Percentiles rank a stretch among this genome's conserved stretches.
Conservation (phyloP, 257 asterid species). For the Linaria vulgaris region DNA sequence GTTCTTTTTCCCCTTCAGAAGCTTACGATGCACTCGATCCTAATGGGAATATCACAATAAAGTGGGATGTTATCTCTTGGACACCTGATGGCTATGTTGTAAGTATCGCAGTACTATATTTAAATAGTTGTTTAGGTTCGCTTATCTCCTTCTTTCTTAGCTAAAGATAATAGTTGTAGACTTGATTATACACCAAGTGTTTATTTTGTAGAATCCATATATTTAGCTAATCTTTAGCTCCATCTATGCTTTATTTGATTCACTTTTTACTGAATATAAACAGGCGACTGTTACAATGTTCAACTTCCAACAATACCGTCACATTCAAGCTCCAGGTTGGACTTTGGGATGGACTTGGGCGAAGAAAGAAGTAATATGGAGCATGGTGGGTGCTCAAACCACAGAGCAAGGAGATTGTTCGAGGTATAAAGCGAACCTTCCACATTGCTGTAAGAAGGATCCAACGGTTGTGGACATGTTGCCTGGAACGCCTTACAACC, state of each 20-base stretch:
- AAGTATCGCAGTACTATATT: constrained; percentile 30
- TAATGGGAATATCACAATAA: constrained; percentile 73
- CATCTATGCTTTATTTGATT: background rate
- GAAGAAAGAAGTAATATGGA: constrained; percentile 89
- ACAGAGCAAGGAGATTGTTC: constrained; percentile 97
- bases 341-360: constrained; percentile 96
- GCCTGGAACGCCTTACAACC: constrained; percentile 79
- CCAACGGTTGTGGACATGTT: constrained; percentile 61
- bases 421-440: constrained; percentile 47
- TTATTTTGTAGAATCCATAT: background rate
- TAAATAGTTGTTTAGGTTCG: too few species aligned
- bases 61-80: constrained; percentile 81
- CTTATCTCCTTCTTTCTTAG: too few species aligned
- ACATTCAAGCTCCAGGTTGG: constrained; percentile 95
- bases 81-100: constrained; percentile 83
- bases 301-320: constrained; percentile 92
- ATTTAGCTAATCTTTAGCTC: background rate
- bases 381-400: constrained; percentile 76
- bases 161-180: too few species aligned
- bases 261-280: background rate
- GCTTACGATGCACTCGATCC: constrained; percentile 93
- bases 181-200: background rate
- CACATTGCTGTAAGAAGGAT: constrained; percentile 71
- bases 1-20: constrained; percentile 41
- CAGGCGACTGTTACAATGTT: constrained; percentile 81